Percentiles rank a stretch among this genome's conserved stretches.
These are phyloP conservation scores for Nakazawaea peltata DNA, from an alignment of 805 yeast genomes.

Conservation along the genomic window DNA sequence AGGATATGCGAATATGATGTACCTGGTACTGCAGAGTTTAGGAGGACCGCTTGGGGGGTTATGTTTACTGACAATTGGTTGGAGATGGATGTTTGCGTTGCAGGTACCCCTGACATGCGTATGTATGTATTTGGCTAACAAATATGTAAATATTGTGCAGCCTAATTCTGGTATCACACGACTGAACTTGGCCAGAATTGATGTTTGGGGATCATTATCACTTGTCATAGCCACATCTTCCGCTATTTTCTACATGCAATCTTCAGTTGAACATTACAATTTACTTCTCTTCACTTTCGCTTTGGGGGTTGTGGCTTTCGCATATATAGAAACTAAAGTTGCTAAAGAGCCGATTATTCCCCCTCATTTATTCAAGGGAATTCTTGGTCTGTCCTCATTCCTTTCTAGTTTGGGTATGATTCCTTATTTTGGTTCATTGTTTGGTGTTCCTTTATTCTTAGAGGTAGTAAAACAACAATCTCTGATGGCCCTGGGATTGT, in stretches of 20 bases:
- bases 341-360: slow-evolving; percentile 34
- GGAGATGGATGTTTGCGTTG: slow-evolving; percentile 35
- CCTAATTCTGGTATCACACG: neutral
- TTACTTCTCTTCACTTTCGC: too few species aligned
- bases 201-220: slow-evolving; percentile 31
- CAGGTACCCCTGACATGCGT: slow-evolving; percentile 30
- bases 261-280: too few species aligned
- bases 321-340: slow-evolving; percentile 24
- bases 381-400: slow-evolving; percentile 28
- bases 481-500: slow-evolving; percentile 29
- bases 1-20: slow-evolving; percentile 36
- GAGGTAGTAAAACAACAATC: slow-evolving; percentile 33
- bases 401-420: slow-evolving; percentile 28
- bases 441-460: slow-evolving; percentile 31
- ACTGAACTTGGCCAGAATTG: slow-evolving; percentile 28
- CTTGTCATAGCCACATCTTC: slow-evolving; percentile 26
- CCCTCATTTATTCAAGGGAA: slow-evolving; percentile 27
- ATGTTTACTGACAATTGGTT: slow-evolving; percentile 29
- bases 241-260: slow-evolving; percentile 20
- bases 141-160: slow-evolving; percentile 24
- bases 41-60: slow-evolving; percentile 38
- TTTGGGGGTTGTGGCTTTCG: slow-evolving; percentile 14
- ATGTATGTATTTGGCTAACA: slow-evolving; percentile 18
- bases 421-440: slow-evolving; percentile 27
- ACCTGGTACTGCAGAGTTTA: slow-evolving; percentile 29